Evolutionary conservation across 2,329 filamentous ascomycete genomes (phyloP), one percentile per base, ranked within the genome.

Genomic region (Amylocarpus encephaloides): DNA sequence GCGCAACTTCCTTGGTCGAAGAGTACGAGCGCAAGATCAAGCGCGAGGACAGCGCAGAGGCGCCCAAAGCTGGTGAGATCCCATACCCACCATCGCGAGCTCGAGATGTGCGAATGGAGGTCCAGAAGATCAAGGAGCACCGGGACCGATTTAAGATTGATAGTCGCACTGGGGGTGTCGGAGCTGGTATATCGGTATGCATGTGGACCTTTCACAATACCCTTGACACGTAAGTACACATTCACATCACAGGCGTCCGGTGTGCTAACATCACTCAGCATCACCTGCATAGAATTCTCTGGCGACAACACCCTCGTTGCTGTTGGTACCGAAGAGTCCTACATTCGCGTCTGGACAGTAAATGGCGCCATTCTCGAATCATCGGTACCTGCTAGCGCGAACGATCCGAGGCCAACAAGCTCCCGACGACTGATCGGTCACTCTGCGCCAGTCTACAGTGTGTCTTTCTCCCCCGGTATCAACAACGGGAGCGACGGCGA

Each of bases 201-300:
- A 97, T 97, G 87, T 96, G 94, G 67, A 98, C 93, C 0, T 95
- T 97, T 64, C 93, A 98, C 73, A 98, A 98, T 68, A 95, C 88
- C 0, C 84, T 90, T 56, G 90, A 95, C 68, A 86, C 82, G 88
- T 91, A 71, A 73, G 80, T 68, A 40, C n/a, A 5, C 13, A n/a
- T 32, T 43, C 15, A 29, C 10, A 39, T 53, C 53, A 52, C 9
- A 43, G 19, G 6, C 2, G 7, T 19, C 3, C 19, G 15, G 12
- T 6, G 26, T 52, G n/a, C 44, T 48, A 35, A 61, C 36, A 39
- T 58, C 62, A 49, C 44, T 33, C 48, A 92, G 88, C 49, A 79
- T 95, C 52, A 90, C 88, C n/a, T 95, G 88, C 64, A 82, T 97
- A 66, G 92, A 97, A 63, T 96, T 98, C 64, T 96, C 92, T 0